These are phyloP conservation scores for Singerocomus inundabilis DNA, from an alignment of 1,284 basidiomycete genomes.

Conservation along the genomic window DNA sequence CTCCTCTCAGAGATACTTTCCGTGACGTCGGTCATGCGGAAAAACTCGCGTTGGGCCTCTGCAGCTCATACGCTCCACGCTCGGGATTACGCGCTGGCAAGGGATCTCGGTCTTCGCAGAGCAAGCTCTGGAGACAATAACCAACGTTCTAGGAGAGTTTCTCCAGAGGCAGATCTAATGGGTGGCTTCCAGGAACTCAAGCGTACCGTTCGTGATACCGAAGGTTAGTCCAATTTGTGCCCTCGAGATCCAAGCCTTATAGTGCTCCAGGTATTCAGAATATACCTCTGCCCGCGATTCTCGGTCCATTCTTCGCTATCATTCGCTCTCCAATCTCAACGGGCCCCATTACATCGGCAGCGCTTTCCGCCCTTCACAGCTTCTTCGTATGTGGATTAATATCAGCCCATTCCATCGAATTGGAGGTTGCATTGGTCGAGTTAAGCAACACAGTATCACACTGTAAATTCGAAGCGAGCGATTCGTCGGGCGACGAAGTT, in stretches of 20 bases:
- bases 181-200: constrained; percentile 86
- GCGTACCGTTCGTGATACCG: constrained; percentile 66
- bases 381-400: constrained; percentile 83
- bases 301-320: constrained; percentile 91
- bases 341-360: constrained; percentile 90
- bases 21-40: constrained; percentile 95
- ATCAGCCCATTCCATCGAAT: constrained; percentile 45
- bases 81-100: constrained; percentile 64
- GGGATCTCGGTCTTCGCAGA: constrained; percentile 70
- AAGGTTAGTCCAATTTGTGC: constrained; percentile 54
- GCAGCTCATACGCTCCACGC: constrained; percentile 58
- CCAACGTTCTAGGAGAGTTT: constrained; percentile 45
- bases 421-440: constrained; percentile 74
- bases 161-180: constrained; percentile 80
- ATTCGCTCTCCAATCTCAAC: constrained; percentile 92
- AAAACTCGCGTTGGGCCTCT: constrained; percentile 91
- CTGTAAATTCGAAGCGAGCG: constrained; percentile 97
- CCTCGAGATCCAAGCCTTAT: constrained; percentile 14
- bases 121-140: constrained; percentile 43
- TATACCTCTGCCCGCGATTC: constrained; percentile 57
- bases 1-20: constrained; percentile 86
- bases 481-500: constrained; percentile 94
- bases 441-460: constrained; percentile 89
- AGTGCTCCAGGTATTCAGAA: constrained; percentile 53
- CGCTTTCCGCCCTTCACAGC: constrained; percentile 83